These are phyloP conservation scores for Plenodomus tracheiphilus DNA, from an alignment of 2,329 filamentous ascomycete species.

Conservation along the genomic window DNA sequence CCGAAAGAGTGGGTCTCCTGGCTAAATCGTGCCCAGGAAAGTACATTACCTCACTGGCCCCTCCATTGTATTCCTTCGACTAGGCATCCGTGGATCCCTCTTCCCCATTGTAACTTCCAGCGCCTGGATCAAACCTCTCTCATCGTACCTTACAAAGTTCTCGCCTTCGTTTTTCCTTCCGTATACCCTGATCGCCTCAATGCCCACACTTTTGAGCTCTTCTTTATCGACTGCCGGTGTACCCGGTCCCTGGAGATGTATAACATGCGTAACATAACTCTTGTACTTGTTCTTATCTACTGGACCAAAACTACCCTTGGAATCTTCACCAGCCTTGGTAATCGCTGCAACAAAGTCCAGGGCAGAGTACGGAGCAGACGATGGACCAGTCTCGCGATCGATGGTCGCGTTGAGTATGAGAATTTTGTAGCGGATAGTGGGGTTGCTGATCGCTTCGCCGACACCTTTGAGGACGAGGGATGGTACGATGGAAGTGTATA, in stretches of 20 bases:
- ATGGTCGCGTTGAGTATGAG: slow-evolving; percentile 81
- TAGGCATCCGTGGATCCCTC: slow-evolving; percentile 58
- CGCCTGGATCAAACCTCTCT: slow-evolving; percentile 71
- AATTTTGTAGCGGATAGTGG: slow-evolving; percentile 68
- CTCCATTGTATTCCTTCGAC: slow-evolving; percentile 60
- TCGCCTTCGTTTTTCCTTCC: slow-evolving; percentile 65
- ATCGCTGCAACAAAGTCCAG: slow-evolving; percentile 83
- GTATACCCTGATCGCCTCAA: slow-evolving; percentile 77
- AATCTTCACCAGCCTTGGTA: slow-evolving; percentile 65
- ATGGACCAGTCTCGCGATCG: slow-evolving; percentile 85
- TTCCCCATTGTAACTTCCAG: slow-evolving; percentile 76
- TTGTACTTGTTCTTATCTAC: slow-evolving; percentile 54
- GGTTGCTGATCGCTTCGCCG: slow-evolving; percentile 63
- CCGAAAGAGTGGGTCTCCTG: too few relatives aligned
- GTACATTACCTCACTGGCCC: background rate
- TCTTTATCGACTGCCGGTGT: slow-evolving; percentile 72
- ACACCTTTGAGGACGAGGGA: slow-evolving; percentile 78
- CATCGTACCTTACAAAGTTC: slow-evolving; percentile 70
- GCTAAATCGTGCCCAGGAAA: too few relatives aligned
- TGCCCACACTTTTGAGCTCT: slow-evolving; percentile 66
- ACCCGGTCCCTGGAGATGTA: slow-evolving; percentile 73
- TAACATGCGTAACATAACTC: slow-evolving; percentile 78
- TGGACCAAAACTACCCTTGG: slow-evolving; percentile 32
- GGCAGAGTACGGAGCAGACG: slow-evolving; percentile 66
- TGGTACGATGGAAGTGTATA: slow-evolving; percentile 88